Evolutionary conservation across 495 filamentous ascomycete genomes (phyloP), one percentile per base, ranked within the genome.

Genomic region (Baudoinia panamericana): DNA sequence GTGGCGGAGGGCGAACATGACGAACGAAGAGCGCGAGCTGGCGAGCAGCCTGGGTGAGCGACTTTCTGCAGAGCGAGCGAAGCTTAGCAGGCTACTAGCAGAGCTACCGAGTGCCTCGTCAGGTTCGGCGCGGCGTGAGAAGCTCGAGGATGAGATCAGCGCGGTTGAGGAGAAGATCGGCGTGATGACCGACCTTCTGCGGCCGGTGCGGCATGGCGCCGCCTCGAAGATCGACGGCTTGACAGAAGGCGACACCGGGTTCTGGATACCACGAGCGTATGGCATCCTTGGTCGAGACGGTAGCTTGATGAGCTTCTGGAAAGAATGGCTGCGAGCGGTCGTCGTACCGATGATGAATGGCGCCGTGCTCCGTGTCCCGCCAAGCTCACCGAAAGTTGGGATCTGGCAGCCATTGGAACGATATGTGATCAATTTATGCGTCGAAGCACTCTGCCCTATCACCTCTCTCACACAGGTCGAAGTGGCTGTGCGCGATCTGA

Each of bases 351-450:
- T 95, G 90, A 85, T 76, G 12, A 82, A 93, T 56, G 85, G 88
- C 27, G 76, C 67, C 9, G 69, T 97, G 28, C 61, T 88, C 53
- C 72, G 85, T 34, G 75, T 97, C 5, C 82, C 90, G 16, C 69
- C 82, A 8, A 92, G 76, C 58, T 96, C 90, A 3, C 84, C 88
- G 12, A 84, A 77, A 36, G 75, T 94, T 47, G 90, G 90, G n/a
- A 73, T 84, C 44, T 97, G 90, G 90, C 88, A 93, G 54, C 90
- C 90, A 18, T 61, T 97, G 38, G 90, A 97, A 63, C 73, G 85
- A 61, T 97, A 95, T 61, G 90, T 97, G 27, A 82, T 96, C 63
- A 97, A 97, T 56, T 72, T 97, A 16, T 97, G 90, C 60, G 87
- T 86, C 9, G 92, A 96, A 58, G 90, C 90, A 5, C 78, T 88